Conservation (phyloP, 805 yeast species). For the Candida sanyiensis region DNA sequence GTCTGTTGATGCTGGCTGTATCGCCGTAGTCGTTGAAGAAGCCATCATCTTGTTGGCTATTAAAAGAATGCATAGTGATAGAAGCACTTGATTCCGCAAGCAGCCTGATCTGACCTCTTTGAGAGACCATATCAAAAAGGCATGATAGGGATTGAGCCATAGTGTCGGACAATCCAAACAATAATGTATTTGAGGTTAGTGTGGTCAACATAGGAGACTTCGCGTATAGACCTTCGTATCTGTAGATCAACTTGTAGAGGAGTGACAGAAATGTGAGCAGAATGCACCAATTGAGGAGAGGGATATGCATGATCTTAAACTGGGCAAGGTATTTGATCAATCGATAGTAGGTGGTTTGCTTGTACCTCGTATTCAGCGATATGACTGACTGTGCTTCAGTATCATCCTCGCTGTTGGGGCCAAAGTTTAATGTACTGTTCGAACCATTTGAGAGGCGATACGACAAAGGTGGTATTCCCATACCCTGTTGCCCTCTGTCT, state of each 20-base stretch:
- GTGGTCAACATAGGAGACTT: conserved; percentile 69
- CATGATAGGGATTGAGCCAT: conserved; percentile 59
- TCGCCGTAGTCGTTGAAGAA: conserved; percentile 28
- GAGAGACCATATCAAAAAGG: conserved; percentile 13
- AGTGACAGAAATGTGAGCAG: conserved; percentile 43
- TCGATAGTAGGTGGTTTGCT: conserved; percentile 17
- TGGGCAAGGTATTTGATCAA: conserved; percentile 20
- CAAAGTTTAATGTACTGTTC: conserved; percentile 1
- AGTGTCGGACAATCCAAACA: conserved; percentile 88
- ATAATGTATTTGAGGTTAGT: conserved; percentile 68
- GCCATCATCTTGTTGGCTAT: conserved; percentile 20
- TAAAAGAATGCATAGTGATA: conserved; percentile 13
- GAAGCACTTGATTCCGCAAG: conserved; percentile 11
- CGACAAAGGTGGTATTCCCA: background rate
- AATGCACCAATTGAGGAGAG: conserved; percentile 51
- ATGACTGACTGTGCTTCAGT: conserved; percentile 3
- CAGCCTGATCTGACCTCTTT: conserved; percentile 2
- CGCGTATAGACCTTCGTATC: conserved; percentile 56
- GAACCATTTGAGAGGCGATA: conserved; percentile 2
- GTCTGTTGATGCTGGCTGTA: conserved; percentile 22
- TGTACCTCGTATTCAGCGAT: conserved; percentile 12
- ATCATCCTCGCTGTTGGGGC: conserved; percentile 1
- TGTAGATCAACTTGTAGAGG: conserved; percentile 47
- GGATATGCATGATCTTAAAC: conserved; percentile 41
- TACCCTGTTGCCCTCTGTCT: too few relatives aligned